Base-by-base conservation (phyloP, 371 early-diverging fungal species). In the Mortierella sp. region DNA sequence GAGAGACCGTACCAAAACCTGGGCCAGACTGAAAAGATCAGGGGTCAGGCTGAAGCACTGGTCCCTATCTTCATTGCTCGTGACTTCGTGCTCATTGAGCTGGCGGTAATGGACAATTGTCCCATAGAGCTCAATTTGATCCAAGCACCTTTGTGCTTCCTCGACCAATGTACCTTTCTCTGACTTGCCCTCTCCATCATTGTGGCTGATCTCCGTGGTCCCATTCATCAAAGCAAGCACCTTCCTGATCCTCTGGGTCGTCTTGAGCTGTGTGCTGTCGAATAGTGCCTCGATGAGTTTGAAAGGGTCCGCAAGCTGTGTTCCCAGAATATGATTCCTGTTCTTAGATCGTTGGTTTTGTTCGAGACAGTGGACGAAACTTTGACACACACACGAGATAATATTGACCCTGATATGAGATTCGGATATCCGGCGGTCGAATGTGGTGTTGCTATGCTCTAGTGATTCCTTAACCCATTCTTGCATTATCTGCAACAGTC, bases 61-160 rank as follows among this genome's bases (percentile, higher is more conserved):
- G 31, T 30, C 42, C 10, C 48, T 38, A 19, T 43, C 48, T 19
- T 24, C 62, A 19, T 30, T 14, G 23, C 34, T 34, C 34, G n/a
- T n/a, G n/a, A n/a, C n/a, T n/a, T n/a, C n/a, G n/a, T 34, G 34
- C 10, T 34, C 34, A 4, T 34, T 48, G 16, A 64, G 43, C 16
- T 57, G 61, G 5, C 51, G 46, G 30, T 68, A 76, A 0, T 55
- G 47, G 6, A 66, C 45, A 24, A 76, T 42, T 10, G 70, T 76
- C 58, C 46, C 57, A 43, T 58, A 66, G 10, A 70, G 43, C 45
- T 69, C 78, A 47, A 76, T 47, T 19, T 76, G 70, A 31, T 76
- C 78, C 56, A 70, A 54, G 34, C 66, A 69, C 23, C 55, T 39
- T 23, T 57, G 54, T 0, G 66, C 61, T 8, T 50, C 62, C 16